Conservation (phyloP, 2,329 filamentous ascomycete genomes). For the Ophiocordyceps sinensis region DNA sequence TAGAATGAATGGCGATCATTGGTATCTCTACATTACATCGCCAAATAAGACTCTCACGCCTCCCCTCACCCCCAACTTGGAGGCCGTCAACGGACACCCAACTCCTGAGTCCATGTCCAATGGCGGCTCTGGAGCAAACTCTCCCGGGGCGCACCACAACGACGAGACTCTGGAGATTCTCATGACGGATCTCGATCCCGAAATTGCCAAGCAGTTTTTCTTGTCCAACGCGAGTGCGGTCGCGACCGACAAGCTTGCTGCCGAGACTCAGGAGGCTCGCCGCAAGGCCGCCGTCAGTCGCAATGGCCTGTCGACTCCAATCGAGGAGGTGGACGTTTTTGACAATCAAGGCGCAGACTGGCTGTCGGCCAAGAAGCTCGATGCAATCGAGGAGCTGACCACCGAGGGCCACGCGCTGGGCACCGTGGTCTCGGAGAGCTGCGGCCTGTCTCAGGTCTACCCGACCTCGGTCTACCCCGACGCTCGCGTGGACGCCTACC, state of each 20-base stretch:
- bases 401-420: conserved; percentile 91
- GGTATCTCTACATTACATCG: conserved; percentile 94
- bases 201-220: conserved; percentile 59
- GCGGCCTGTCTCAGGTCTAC: conserved; percentile 81
- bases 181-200: conserved; percentile 56
- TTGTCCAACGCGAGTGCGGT: conserved; percentile 67
- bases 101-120: conserved; percentile 39
- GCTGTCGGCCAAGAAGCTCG: conserved; percentile 41
- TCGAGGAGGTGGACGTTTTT: conserved; percentile 67
- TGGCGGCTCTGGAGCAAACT: conserved; percentile 23
- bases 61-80: conserved; percentile 58
- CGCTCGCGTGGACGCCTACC: conserved; percentile 84
- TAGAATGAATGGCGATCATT: conserved; percentile 99
- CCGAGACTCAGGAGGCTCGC: conserved; percentile 49
- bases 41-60: conserved; percentile 70
- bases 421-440: conserved; percentile 79
- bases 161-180: conserved; percentile 68
- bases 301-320: conserved; percentile 36
- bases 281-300: conserved; percentile 44
- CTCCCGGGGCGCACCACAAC: conserved; percentile 32
- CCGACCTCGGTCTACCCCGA: conserved; percentile 78
- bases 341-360: conserved; percentile 45
- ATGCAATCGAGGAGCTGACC: conserved; percentile 57
- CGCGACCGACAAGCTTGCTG: conserved; percentile 65
- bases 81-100: conserved; percentile 19